Conservation (phyloP, 106 monocot species). For the Gastrodia elata region DNA sequence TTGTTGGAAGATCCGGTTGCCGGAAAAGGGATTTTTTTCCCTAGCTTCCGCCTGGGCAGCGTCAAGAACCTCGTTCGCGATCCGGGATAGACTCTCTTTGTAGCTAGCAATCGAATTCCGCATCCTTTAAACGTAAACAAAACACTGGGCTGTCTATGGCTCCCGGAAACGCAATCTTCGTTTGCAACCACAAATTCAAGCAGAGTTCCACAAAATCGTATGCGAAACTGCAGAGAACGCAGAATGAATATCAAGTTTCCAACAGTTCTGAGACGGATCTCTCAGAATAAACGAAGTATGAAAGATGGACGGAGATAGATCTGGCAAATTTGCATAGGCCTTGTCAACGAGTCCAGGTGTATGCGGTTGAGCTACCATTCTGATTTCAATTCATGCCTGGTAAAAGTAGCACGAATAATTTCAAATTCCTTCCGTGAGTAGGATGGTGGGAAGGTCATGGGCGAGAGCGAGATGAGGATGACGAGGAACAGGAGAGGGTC, state of each 20-base stretch:
- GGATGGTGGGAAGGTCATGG: too few relatives aligned
- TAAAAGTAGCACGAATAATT: not conserved
- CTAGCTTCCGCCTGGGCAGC: constrained; percentile 19
- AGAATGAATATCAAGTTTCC: not conserved
- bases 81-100: constrained; percentile 76
- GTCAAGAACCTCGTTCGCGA: constrained; percentile 68
- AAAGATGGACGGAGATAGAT: not conserved
- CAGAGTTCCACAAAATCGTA: not conserved
- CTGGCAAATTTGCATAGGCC: not conserved
- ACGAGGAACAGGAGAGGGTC: too few relatives aligned
- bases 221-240: not conserved
- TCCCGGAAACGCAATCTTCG: not conserved
- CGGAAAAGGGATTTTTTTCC: constrained; percentile 18
- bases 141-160: not conserved
- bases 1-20: constrained; percentile 26
- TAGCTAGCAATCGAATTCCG: constrained; percentile 54
- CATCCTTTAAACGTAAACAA: constrained; percentile 2
- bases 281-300: not conserved
- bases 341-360: not conserved
- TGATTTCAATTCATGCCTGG: too few relatives aligned
- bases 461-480: too few relatives aligned
- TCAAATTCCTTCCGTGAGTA: too few relatives aligned
- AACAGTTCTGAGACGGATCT: not conserved
- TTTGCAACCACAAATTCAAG: not conserved
- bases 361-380: not conserved